A percentile compares a stretch with the other conserved stretches of the same genome.
Evolutionary conservation across 2,329 filamentous ascomycete species (phyloP).

Genomic region (Coniochaeta hoffmannii): DNA sequence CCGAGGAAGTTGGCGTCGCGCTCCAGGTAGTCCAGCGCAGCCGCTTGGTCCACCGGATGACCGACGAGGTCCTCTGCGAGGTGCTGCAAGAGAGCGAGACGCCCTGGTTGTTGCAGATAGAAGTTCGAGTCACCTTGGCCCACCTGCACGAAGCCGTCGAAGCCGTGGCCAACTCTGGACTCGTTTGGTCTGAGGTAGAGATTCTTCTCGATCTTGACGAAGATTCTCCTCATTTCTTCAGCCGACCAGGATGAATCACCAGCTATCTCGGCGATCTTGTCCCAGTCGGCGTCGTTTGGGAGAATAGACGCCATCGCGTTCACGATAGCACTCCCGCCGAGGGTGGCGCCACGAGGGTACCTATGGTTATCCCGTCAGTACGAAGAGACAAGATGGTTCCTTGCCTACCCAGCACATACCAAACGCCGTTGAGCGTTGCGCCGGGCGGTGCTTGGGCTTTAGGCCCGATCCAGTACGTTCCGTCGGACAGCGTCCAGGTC

Average conservation of each 20-base stretch:
- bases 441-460: conserved; percentile 15
- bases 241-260: conserved; percentile 10
- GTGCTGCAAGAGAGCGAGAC: conserved; percentile 6
- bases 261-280: conserved; percentile 10
- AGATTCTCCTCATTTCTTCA: conserved; percentile 32
- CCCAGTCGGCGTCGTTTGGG: conserved; percentile 27
- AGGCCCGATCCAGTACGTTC: conserved; percentile 17
- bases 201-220: conserved; percentile 32
- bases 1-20: conserved; percentile 15
- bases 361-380: too few relatives aligned
- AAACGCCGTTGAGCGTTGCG: conserved; percentile 21
- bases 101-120: conserved; percentile 4
- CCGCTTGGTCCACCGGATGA: conserved; percentile 8
- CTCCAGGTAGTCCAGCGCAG: conserved; percentile 8
- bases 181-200: conserved; percentile 23
- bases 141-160: conserved; percentile 8
- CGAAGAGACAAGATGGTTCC: not conserved
- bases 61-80: conserved; percentile 9
- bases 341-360: conserved; percentile 28
- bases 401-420: conserved; percentile 6
- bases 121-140: conserved; percentile 8
- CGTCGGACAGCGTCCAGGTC: conserved; percentile 32
- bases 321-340: conserved; percentile 26
- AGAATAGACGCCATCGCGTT: conserved; percentile 24
- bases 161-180: conserved; percentile 9